Evolutionary conservation across 352 stramenopile species (phyloP).

Genomic region (Phytophthora macrochlamydospora): DNA sequence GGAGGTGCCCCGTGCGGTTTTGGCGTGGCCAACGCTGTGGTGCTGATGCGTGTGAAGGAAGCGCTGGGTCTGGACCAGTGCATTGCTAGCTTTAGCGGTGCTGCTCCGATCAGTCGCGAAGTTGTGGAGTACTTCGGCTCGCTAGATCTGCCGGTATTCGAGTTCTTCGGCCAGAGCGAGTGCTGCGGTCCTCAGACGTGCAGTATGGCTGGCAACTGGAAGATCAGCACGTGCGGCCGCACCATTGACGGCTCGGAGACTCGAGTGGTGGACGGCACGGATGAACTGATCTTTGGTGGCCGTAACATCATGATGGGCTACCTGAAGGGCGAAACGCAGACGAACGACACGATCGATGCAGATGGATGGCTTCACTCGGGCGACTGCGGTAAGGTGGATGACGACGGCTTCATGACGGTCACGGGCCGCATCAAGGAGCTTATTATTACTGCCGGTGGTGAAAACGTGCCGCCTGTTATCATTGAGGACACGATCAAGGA

Average conservation of each 20-base stretch:
- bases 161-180: conserved; percentile 95
- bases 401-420: conserved; percentile 94
- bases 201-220: conserved; percentile 85
- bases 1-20: conserved; percentile 90
- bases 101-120: conserved; percentile 93
- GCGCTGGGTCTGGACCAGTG: conserved; percentile 92
- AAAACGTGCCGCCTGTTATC: conserved; percentile 94
- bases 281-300: conserved; percentile 82
- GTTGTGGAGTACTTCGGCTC: conserved; percentile 95
- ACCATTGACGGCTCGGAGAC: conserved; percentile 78
- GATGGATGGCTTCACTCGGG: conserved; percentile 95
- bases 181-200: conserved; percentile 83
- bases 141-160: conserved; percentile 93
- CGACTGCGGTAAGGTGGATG: conserved; percentile 91
- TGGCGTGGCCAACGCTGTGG: conserved; percentile 84
- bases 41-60: conserved; percentile 89
- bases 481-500: conserved; percentile 94
- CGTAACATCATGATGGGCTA: conserved; percentile 92
- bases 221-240: conserved; percentile 84
- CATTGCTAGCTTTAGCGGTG: conserved; percentile 71
- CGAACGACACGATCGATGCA: conserved; percentile 90
- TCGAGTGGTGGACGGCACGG: conserved; percentile 56
- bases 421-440: conserved; percentile 97
- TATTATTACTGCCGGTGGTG: conserved; percentile 95
- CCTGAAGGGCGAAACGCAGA: conserved; percentile 79